Evolutionary conservation across 1,284 basidiomycete species (phyloP).

Genomic region (Erythrobasidium hasegawianum): DNA sequence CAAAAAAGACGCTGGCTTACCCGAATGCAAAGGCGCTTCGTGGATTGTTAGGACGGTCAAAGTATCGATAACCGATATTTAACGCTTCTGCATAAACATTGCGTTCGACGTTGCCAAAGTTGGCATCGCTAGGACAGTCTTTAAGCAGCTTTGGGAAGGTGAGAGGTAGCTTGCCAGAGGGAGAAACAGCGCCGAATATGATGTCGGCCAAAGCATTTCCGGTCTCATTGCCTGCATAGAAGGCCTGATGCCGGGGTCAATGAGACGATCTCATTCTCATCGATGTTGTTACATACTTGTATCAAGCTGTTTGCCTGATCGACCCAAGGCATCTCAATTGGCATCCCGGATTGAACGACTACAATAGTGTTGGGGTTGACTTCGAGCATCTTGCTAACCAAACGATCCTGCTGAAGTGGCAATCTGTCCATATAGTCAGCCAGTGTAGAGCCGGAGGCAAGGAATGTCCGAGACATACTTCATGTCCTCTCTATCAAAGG

Average conservation of each 20-base stretch:
- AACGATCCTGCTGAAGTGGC: slow-evolving; percentile 57
- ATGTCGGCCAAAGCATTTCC: slow-evolving; percentile 76
- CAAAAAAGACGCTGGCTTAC: no score
- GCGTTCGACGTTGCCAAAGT: neutral
- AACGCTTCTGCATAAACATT: slow-evolving; percentile 31
- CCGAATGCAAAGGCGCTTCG: no score
- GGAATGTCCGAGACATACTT: no score
- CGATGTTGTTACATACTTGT: slow-evolving; percentile 35
- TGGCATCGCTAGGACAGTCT: slow-evolving; percentile 13
- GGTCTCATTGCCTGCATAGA: slow-evolving; percentile 73
- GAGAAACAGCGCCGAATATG: slow-evolving; percentile 71
- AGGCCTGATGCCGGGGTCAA: neutral
- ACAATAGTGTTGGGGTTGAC: slow-evolving; percentile 70
- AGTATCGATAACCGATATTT: slow-evolving; percentile 38
- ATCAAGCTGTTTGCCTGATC: slow-evolving; percentile 47
- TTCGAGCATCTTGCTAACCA: slow-evolving; percentile 61
- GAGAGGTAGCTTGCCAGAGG: slow-evolving; percentile 71
- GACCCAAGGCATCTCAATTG: slow-evolving; percentile 71
- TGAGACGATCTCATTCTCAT: no score
- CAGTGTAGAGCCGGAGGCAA: no score
- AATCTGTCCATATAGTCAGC: no score
- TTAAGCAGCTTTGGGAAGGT: slow-evolving; percentile 56
- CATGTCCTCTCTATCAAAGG: no score
- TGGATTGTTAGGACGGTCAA: slow-evolving; percentile 3
- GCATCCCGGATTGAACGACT: slow-evolving; percentile 68